A percentile compares a stretch with the other conserved stretches of the same genome.
These are phyloP conservation scores for Mycena belliarum DNA, from an alignment of 768 basidiomycete genomes.

Conservation along the genomic window DNA sequence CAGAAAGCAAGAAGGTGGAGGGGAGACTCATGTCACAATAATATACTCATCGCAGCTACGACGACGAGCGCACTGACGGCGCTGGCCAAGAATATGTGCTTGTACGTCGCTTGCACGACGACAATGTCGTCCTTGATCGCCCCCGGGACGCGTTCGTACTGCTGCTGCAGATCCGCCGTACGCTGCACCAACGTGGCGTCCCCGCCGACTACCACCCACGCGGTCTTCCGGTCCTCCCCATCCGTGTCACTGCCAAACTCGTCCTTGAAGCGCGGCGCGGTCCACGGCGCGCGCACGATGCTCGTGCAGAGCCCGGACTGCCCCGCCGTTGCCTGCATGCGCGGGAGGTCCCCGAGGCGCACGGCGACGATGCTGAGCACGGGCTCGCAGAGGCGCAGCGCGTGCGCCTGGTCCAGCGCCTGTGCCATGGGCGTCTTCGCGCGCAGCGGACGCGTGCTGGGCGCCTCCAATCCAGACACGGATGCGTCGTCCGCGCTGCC, in stretches of 20 bases:
- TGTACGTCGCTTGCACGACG: constrained; percentile 15
- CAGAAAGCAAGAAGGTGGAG: neutral
- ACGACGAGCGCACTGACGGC: constrained; percentile 15
- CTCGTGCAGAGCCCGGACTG: constrained; percentile 20
- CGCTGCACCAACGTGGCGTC: constrained; percentile 18
- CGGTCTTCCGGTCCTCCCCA: neutral
- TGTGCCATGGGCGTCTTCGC: constrained; percentile 20
- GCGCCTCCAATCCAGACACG: neutral
- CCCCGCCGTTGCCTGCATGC: constrained; percentile 23
- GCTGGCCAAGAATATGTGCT: constrained; percentile 18
- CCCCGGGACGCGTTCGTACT: constrained; percentile 15
- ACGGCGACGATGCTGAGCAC: constrained; percentile 21
- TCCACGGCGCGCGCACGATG: constrained; percentile 21
- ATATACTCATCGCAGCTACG: neutral
- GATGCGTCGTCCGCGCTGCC: constrained; percentile 11
- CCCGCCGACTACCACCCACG: constrained; percentile 22
- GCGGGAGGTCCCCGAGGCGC: constrained; percentile 17
- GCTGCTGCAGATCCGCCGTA: constrained; percentile 20
- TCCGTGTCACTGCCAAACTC: constrained; percentile 8
- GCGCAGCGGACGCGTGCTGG: neutral
- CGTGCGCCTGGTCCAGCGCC: constrained; percentile 21
- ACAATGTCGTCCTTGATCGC: constrained; percentile 17
- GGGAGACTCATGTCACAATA: neutral
- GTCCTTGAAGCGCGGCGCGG: constrained; percentile 18
- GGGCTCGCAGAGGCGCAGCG: constrained; percentile 19